Evolutionary conservation across 805 yeast species (phyloP).

Genomic region (Barnettozyma wickerhamii): DNA sequence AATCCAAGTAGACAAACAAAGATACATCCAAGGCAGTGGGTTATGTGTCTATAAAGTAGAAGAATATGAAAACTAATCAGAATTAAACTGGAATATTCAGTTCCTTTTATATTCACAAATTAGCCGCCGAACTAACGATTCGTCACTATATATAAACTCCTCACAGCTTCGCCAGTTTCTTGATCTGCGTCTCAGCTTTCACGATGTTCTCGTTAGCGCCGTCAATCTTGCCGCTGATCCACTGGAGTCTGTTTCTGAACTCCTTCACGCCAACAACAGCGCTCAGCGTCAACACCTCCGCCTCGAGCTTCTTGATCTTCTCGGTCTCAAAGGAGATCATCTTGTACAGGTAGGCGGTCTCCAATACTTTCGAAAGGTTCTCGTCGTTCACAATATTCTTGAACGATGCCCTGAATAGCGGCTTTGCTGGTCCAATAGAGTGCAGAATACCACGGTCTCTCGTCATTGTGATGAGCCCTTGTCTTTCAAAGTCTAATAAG

Average conservation of each 20-base stretch:
- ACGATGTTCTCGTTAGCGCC: constrained; percentile 49
- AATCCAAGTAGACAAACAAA: too few relatives aligned
- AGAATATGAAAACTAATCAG: too few relatives aligned
- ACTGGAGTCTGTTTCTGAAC: constrained; percentile 58
- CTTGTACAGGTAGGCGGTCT: constrained; percentile 52
- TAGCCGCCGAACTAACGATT: too few relatives aligned
- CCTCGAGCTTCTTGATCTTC: constrained; percentile 63
- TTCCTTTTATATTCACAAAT: too few relatives aligned
- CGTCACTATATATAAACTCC: background rate
- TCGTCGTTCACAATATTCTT: constrained; percentile 53
- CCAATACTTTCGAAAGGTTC: constrained; percentile 54
- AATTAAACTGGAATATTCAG: too few relatives aligned
- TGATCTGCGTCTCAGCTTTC: constrained; percentile 41
- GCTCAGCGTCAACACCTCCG: constrained; percentile 60
- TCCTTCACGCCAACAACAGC: constrained; percentile 47
- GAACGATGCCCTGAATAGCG: constrained; percentile 80
- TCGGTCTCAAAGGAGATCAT: constrained; percentile 56
- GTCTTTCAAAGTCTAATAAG: constrained; percentile 68
- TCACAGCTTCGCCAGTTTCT: constrained; percentile 25
- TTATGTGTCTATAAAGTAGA: too few relatives aligned
- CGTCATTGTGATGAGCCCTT: constrained; percentile 67
- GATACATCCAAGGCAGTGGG: too few relatives aligned
- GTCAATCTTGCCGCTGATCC: constrained; percentile 63
- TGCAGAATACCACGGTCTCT: constrained; percentile 72
- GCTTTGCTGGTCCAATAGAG: constrained; percentile 74